Evolutionary conservation across 805 yeast genomes (phyloP), one percentile per base, ranked within the genome.

Genomic region (Kuraishia hungarica): DNA sequence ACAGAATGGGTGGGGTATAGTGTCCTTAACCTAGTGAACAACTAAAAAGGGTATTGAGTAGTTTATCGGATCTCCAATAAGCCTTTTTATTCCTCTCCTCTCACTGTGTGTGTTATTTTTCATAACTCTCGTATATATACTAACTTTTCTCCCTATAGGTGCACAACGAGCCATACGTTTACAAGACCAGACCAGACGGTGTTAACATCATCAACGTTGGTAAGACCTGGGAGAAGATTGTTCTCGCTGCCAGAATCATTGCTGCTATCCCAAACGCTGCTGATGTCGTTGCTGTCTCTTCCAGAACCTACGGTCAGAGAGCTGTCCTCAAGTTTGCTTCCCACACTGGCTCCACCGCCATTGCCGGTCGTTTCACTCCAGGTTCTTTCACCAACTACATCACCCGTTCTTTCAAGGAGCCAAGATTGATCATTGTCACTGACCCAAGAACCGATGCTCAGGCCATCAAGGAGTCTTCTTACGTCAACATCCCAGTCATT

Each of bases 321-420:
- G 99, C 99, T 74, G 99, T 93, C 68, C 87, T 94, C 79, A 94
- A 94, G 84, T 94, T 87, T 75, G 97, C 99, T 75, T 89, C 97
- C 71, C 98, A 94, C 92, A 92, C 98, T 71, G 98, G 98, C 80
- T 97, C 99, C 68, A 93, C 98, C 69, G 92, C 99, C 76, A 93
- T 94, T 82, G 99, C 99, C 71, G 99, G 99, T 82, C 91, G 99
- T 84, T 94, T 94, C 89, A 94, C 99, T 72, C 99, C 99, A 81
- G 99, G 99, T 89, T 86, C 88, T 83, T 94, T 94, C 94, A 94
- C 99, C 77, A 94, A 94, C 85, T 94, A 94, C 84, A 94, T 93
- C 84, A 94, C 99, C 80, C 93, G 97, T 82, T 90, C 97, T 70
- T 94, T 94, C 97, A 94, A 93, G 84, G 99, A 94, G 85, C 99